A percentile compares a stretch with the other conserved stretches of the same genome.
These are phyloP conservation scores for Spatholobus suberectus DNA, from an alignment of 306 rosid genomes.

Conservation along the genomic window DNA sequence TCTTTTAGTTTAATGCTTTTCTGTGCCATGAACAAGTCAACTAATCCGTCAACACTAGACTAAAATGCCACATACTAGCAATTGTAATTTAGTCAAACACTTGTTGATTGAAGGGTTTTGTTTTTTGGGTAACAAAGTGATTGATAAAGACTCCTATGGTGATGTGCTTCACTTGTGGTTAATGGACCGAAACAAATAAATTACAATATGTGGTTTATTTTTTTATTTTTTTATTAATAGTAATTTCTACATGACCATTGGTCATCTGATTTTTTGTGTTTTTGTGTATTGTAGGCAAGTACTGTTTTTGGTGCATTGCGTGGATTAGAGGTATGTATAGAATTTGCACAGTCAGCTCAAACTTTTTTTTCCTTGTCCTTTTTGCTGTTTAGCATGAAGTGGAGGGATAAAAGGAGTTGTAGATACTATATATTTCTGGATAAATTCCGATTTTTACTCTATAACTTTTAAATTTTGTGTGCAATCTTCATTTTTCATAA, in stretches of 20 bases:
- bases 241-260: background rate
- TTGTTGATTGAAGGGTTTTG: background rate
- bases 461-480: background rate
- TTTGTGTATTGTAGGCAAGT: slow-evolving; percentile 49
- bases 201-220: background rate
- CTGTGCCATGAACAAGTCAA: slow-evolving; percentile 11
- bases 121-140: background rate
- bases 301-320: slow-evolving; percentile 60
- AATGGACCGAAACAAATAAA: slow-evolving; percentile 6
- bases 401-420: background rate
- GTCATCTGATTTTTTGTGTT: slow-evolving; percentile 16
- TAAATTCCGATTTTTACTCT: background rate
- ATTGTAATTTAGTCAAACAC: background rate
- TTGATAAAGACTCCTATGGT: background rate
- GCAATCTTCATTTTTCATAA: background rate
- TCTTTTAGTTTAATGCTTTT: background rate
- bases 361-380: background rate
- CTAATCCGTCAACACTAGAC: background rate
- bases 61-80: background rate
- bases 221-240: background rate
- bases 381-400: background rate
- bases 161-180: slow-evolving; percentile 27
- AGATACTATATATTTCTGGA: background rate
- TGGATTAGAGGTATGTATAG: slow-evolving; percentile 54
- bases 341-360: slow-evolving; percentile 19